Evolutionary conservation across 2,329 filamentous ascomycete species (phyloP).

Genomic region (Colletotrichum nymphaeae): DNA sequence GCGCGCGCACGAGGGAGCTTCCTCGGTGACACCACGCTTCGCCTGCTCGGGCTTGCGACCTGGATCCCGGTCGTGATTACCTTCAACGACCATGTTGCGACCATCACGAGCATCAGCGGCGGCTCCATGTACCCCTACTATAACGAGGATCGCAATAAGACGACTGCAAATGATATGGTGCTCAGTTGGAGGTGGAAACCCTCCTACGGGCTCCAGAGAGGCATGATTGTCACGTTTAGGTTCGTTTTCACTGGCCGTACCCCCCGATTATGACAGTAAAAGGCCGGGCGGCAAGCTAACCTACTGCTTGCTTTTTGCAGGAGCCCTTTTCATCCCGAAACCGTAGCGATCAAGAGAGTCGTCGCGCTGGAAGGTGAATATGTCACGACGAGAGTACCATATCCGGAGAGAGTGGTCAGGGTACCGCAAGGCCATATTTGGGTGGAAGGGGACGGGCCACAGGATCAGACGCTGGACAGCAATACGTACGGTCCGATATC

Average conservation of each 20-base stretch:
- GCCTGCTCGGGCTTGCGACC: slow-evolving; percentile 62
- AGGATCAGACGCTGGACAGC: slow-evolving; percentile 80
- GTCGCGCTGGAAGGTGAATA: slow-evolving; percentile 84
- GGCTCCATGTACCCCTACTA: slow-evolving; percentile 83
- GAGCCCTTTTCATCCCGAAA: slow-evolving; percentile 77
- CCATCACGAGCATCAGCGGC: slow-evolving; percentile 68
- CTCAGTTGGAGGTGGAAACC: slow-evolving; percentile 70
- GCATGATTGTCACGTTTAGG: slow-evolving; percentile 81
- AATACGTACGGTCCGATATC: slow-evolving; percentile 91
- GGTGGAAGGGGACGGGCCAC: slow-evolving; percentile 90
- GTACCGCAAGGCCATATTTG: slow-evolving; percentile 90
- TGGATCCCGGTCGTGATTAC: slow-evolving; percentile 73
- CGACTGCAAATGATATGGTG: slow-evolving; percentile 64
- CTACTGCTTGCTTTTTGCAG: slow-evolving; percentile 51
- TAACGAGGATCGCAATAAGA: slow-evolving; percentile 73
- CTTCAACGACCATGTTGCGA: slow-evolving; percentile 71
- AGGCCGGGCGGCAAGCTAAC: background rate
- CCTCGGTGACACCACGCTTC: slow-evolving; percentile 39
- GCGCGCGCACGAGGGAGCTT: slow-evolving; percentile 39
- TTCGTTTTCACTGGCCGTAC: slow-evolving; percentile 46
- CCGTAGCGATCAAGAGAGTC: slow-evolving; percentile 82
- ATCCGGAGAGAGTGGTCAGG: slow-evolving; percentile 64
- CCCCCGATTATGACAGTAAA: too few relatives aligned
- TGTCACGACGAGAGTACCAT: slow-evolving; percentile 73
- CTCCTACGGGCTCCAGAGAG: slow-evolving; percentile 69